Conservation (phyloP, 1,284 basidiomycete species). For the Termitomyces sp. region DNA sequence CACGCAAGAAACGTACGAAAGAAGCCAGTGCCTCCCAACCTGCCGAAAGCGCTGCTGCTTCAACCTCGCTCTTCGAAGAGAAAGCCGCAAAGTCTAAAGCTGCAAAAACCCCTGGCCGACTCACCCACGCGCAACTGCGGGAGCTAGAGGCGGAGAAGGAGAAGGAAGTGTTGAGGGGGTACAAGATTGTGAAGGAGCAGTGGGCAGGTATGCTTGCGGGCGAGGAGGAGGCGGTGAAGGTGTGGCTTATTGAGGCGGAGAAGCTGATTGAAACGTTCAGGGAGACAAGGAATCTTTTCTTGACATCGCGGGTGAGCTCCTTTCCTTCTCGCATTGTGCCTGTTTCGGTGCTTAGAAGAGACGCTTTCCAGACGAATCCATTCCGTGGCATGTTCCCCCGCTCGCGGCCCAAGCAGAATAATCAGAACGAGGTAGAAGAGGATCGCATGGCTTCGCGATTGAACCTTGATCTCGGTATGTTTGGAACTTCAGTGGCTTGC, state of each 20-base stretch:
- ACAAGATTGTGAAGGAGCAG: slow-evolving; percentile 41
- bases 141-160: slow-evolving; percentile 62
- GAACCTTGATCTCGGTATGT: slow-evolving; percentile 66
- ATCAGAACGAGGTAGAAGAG: slow-evolving; percentile 58
- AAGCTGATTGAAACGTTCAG: slow-evolving; percentile 86
- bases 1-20: slow-evolving; percentile 47
- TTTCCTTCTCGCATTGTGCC: not conserved
- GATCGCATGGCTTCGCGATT: slow-evolving; percentile 72
- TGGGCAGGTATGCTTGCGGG: slow-evolving; percentile 24
- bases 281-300: slow-evolving; percentile 79
- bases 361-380: slow-evolving; percentile 34
- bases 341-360: not conserved
- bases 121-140: slow-evolving; percentile 49
- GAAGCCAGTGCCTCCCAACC: slow-evolving; percentile 16
- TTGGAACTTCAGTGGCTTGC: not conserved
- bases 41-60: slow-evolving; percentile 14
- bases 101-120: slow-evolving; percentile 34
- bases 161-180: slow-evolving; percentile 50
- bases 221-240: slow-evolving; percentile 41
- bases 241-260: slow-evolving; percentile 83
- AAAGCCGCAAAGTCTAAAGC: slow-evolving; percentile 39
- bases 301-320: slow-evolving; percentile 61
- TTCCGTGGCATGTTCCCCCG: slow-evolving; percentile 68
- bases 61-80: slow-evolving; percentile 52
- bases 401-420: slow-evolving; percentile 33